Evolutionary conservation across 1,139 yeast species (phyloP), one percentile per base, ranked within the genome.

Genomic region (Meyerozyma athensensis): DNA sequence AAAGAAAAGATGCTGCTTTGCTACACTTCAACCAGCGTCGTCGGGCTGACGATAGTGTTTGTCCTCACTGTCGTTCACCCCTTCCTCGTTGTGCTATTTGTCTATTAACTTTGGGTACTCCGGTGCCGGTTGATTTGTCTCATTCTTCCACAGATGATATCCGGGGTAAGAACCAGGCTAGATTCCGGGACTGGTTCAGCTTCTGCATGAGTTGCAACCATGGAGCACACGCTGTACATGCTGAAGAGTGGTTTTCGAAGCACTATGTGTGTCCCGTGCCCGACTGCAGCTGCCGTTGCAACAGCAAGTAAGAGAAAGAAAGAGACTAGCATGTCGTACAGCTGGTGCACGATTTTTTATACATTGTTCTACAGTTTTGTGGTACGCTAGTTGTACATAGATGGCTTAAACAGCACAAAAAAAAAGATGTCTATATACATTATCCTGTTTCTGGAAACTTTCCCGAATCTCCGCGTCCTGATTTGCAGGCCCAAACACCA

Each of bases 261-360:
- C 96, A 90, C 51, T 77, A 75, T 40, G 77, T 86, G 2, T 92
- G 98, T 54, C 97, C 98, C 0, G 96, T 90, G 2, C 96, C 97
- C 0, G 96, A 89, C 38, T 92, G 97, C 52, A 70, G 73, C 36
- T 92, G 97, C 54, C 68, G 79, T 37, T 90, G 97, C 56, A 85
- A 79, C 48, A 74, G 72, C 49, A 67, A 64, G 38, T 53, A 30
- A 24, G 67, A n/a, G n/a, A n/a, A n/a, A n/a, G n/a, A n/a, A n/a
- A n/a, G n/a, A n/a, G n/a, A n/a, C n/a, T n/a, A n/a, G n/a, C n/a
- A n/a, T n/a, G n/a, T n/a, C n/a, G n/a, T n/a, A n/a, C n/a, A n/a
- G n/a, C n/a, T n/a, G n/a, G n/a, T n/a, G n/a, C n/a, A n/a, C n/a
- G n/a, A n/a, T n/a, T n/a, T n/a, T n/a, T n/a, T n/a, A n/a, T n/a